These are phyloP conservation scores for Saccharum officinarum DNA, from an alignment of 176 grass and related monocot species.

Conservation along the genomic window DNA sequence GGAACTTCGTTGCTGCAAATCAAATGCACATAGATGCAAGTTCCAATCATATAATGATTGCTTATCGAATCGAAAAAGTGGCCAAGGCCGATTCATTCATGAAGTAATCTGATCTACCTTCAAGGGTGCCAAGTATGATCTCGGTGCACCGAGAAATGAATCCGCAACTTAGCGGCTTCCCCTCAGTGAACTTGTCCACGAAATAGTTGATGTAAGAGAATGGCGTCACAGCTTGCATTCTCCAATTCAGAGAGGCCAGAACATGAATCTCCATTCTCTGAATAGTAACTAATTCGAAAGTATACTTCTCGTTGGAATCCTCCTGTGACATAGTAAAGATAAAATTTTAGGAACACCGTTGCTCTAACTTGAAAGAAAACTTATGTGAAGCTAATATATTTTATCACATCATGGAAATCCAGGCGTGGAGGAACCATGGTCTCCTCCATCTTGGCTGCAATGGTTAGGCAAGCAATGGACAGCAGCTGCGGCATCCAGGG, in stretches of 20 bases:
- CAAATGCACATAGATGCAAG: constrained; percentile 4
- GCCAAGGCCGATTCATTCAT: not conserved
- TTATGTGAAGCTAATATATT: not conserved
- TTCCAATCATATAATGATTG: not conserved
- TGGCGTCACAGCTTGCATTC: constrained; percentile 78
- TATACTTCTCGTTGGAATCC: constrained; percentile 46
- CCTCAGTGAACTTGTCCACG: constrained; percentile 55
- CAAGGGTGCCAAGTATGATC: constrained; percentile 58
- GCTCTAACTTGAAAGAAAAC: not conserved
- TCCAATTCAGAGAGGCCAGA: constrained; percentile 68
- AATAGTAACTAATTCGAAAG: constrained; percentile 47
- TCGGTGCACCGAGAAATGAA: constrained; percentile 48
- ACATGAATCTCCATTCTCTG: constrained; percentile 73
- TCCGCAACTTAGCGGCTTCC: constrained; percentile 35
- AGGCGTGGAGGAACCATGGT: constrained; percentile 38
- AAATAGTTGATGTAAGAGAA: constrained; percentile 84
- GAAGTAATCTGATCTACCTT: constrained; percentile 45
- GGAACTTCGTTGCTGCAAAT: constrained; percentile 69
- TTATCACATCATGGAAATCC: constrained; percentile 54
- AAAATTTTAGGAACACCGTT: not conserved
- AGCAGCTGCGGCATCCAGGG: constrained; percentile 67
- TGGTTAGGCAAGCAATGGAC: constrained; percentile 71
- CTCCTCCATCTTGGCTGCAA: constrained; percentile 96
- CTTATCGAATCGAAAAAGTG: not conserved
- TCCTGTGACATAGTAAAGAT: constrained; percentile 42